phyloP scores from a whole-genome alignment of 225 moss, liverwort and hornwort genomes.

The Pseudisothecium myosuroides region DNA sequence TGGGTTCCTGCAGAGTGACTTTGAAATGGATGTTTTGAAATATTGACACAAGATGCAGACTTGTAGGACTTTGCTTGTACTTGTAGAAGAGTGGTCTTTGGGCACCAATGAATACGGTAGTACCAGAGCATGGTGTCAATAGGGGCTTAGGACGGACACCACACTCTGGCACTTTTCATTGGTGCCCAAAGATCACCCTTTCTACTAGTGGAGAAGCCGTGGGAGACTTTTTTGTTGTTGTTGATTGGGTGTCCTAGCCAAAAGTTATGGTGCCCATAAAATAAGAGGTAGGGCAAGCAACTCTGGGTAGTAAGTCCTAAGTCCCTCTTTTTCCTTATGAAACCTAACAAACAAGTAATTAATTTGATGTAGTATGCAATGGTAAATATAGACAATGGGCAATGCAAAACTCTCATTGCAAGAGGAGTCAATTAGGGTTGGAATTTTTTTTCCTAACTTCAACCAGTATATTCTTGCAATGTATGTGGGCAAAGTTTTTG shows the following conservation, averaged over 20 bases:
- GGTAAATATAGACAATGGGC: not conserved
- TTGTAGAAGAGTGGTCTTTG: not conserved
- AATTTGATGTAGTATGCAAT: not conserved
- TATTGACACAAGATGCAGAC: not conserved
- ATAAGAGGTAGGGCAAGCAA: not conserved
- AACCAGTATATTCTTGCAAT: not conserved
- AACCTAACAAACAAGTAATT: not conserved
- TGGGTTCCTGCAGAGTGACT: not conserved
- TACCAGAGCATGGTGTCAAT: not conserved
- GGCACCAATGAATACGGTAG: not conserved
- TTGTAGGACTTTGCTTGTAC: not conserved
- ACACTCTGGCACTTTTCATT: no score
- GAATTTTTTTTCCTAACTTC: not conserved
- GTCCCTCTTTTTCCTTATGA: rapidly evolving
- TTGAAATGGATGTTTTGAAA: not conserved
- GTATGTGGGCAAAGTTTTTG: no score
- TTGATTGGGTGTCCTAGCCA: not conserved
- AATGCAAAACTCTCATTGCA: not conserved
- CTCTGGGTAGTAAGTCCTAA: not conserved
- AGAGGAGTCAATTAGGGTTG: not conserved
- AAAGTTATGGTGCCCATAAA: not conserved
- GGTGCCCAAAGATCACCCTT: not conserved
- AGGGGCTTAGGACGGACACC: not conserved
- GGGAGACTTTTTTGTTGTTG: no score
- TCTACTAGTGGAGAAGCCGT: no score